Conservation (phyloP, 345 rosid genomes). For the Syzygium grande region DNA sequence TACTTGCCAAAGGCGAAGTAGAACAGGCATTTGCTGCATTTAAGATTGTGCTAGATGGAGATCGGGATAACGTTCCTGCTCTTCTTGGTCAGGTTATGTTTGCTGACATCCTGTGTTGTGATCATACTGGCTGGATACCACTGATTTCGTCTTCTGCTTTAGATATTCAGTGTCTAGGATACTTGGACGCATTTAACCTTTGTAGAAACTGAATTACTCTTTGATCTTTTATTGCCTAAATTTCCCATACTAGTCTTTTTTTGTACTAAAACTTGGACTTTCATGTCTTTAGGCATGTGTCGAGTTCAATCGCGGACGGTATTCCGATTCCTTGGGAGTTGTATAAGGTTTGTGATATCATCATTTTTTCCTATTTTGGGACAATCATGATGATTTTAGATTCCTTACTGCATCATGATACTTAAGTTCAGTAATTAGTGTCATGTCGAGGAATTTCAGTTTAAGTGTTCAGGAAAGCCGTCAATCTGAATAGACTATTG, state of each 20-base stretch:
- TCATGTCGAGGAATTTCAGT: not conserved
- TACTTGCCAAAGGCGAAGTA: slow-evolving; percentile 89
- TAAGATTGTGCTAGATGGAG: slow-evolving; percentile 73
- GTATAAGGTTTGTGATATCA: slow-evolving; percentile 64
- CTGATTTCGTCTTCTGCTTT: not conserved
- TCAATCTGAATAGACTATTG: not conserved
- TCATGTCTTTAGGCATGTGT: slow-evolving; percentile 75
- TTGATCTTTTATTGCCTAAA: not conserved
- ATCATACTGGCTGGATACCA: not conserved
- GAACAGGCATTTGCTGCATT: slow-evolving; percentile 91
- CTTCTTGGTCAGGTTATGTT: slow-evolving; percentile 87
- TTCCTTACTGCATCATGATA: not conserved
- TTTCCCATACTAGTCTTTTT: not conserved
- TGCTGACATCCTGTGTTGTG: not conserved
- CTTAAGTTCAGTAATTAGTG: not conserved
- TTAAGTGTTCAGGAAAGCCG: not conserved
- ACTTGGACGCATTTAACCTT: not conserved
- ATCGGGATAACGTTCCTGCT: slow-evolving; percentile 82
- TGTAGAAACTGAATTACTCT: not conserved
- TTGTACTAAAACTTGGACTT: not conserved
- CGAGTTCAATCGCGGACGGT: slow-evolving; percentile 74
- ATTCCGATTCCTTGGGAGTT: slow-evolving; percentile 75
- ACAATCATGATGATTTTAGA: not conserved
- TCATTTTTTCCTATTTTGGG: not conserved
- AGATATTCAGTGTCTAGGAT: not conserved